Base-by-base conservation (phyloP, 495 filamentous ascomycete genomes). In the Neurospora tetrasperma region DNA sequence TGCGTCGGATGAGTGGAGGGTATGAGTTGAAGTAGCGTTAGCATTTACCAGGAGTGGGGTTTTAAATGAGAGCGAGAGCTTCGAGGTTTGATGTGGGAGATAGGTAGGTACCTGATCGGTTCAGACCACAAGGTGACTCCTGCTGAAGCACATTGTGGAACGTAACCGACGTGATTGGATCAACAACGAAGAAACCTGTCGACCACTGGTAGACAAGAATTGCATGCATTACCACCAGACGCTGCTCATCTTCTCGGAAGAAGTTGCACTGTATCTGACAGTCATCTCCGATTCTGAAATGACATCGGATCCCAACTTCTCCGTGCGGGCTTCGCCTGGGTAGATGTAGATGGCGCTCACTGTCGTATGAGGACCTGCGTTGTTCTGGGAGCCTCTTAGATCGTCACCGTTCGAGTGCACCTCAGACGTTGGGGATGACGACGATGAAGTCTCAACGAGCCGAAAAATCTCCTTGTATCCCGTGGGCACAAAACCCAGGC, bases 401-500 rank as follows among this genome's bases (percentile, higher is more conserved):
- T 54, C 12, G 31, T 48, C 42, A 20, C 39, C 38, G 39, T 16
- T 16, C 18, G 1, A 41, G 0, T 27, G 14, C 42, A 27, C 4
- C 18, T 12, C 3, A 23, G 8, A 42, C 9, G 16, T 27, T 14
- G 43, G 66, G 5, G n/a, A 4, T 40, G 18, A 20, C n/a, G 18
- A 18, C 35, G 14, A 14, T 70, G 8, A 20, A 4, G 14, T 70
- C 4, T 42, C 42, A 12, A 14, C 1, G 10, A 23, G 69, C 14
- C 4, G 38, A 71, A 82, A 79, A 0, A 76, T 70, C 72, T 82
- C 80, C 23, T 39, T 71, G 27, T 82, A 82, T 4, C 80, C 80
- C 1, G 80, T 82, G 0, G 75, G 69, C 18, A 39, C 42, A 62
- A 80, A 82, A 0, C 78, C 79, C 69, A 79, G 46, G 9, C 78